Evolutionary conservation across 495 filamentous ascomycete genomes (phyloP).

Genomic region (Pyrenula aspistea): DNA sequence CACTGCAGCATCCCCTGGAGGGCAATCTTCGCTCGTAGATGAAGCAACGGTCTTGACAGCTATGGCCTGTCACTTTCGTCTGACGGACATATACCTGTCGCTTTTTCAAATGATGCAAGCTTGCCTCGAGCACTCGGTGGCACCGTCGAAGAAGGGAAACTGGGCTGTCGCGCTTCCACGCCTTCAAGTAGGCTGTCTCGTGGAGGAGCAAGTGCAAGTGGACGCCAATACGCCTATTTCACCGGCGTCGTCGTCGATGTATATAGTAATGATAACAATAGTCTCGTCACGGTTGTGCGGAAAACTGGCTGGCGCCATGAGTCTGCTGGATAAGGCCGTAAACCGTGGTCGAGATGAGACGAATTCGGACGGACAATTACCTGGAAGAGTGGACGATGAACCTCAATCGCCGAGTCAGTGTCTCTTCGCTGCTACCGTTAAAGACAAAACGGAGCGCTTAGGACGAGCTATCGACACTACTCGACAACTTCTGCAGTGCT

Average conservation of each 20-base stretch:
- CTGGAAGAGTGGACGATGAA: too few species aligned
- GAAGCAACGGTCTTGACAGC: slow-evolving; percentile 4
- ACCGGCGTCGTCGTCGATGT: slow-evolving; percentile 5
- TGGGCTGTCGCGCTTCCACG: slow-evolving; percentile 2
- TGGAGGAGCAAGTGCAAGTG: slow-evolving; percentile 2
- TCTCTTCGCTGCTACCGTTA: too few species aligned
- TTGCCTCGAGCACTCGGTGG: slow-evolving; percentile 2
- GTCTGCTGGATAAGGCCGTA: too few species aligned
- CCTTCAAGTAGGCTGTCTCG: slow-evolving; percentile 4
- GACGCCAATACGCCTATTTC: neutral
- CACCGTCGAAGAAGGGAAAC: neutral
- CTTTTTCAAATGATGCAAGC: slow-evolving; percentile 4
- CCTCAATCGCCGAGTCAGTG: too few species aligned
- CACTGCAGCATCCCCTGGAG: too few species aligned
- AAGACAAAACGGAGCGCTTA: too few species aligned
- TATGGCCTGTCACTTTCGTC: slow-evolving; percentile 6
- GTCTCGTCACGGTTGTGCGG: too few species aligned
- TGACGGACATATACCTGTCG: slow-evolving; percentile 4
- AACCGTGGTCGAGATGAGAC: too few species aligned
- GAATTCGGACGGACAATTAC: too few species aligned
- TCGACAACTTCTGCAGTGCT: too few species aligned
- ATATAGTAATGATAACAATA: slow-evolving; percentile 4
- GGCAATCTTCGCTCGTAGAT: neutral
- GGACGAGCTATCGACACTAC: too few species aligned
- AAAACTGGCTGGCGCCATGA: too few species aligned